These are phyloP conservation scores for Loxodes magnus DNA, from an alignment of 73 alveolate species.

Conservation along the genomic window DNA sequence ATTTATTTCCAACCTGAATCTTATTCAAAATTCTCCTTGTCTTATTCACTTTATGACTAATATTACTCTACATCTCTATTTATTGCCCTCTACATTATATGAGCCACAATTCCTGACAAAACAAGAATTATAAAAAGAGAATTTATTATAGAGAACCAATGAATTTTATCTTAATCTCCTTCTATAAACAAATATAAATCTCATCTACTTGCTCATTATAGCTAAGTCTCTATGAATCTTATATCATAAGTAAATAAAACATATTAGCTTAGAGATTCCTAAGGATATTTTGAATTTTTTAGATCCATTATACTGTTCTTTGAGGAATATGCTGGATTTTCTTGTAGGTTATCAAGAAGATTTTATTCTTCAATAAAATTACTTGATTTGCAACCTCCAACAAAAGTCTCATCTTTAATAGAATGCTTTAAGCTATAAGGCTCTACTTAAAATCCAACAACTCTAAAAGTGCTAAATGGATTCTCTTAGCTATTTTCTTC, in stretches of 20 bases:
- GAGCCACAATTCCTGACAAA: constrained; percentile 4
- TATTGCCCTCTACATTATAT: background rate
- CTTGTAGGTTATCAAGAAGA: background rate
- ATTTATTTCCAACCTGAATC: constrained; percentile 29
- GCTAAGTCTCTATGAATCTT: background rate
- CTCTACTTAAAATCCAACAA: constrained; percentile 10
- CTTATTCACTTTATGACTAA: constrained; percentile 1
- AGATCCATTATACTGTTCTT: background rate
- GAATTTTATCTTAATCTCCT: background rate
- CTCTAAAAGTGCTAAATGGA: background rate
- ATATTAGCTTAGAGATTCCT: background rate
- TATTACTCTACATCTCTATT: background rate
- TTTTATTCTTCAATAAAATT: background rate
- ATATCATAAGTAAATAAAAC: constrained; percentile 1
- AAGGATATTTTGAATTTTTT: background rate
- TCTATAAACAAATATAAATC: background rate
- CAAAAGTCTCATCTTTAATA: background rate
- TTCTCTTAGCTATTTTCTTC: background rate
- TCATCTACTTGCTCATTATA: constrained; percentile 7
- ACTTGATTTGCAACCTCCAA: background rate
- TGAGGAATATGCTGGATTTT: background rate
- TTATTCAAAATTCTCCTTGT: constrained; percentile 6
- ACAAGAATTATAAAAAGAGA: constrained; percentile 3
- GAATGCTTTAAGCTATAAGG: background rate
- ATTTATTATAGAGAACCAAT: constrained; percentile 5